phyloP scores from a whole-genome alignment of 495 filamentous ascomycete genomes.

The Hypoxylon lenormandii region DNA sequence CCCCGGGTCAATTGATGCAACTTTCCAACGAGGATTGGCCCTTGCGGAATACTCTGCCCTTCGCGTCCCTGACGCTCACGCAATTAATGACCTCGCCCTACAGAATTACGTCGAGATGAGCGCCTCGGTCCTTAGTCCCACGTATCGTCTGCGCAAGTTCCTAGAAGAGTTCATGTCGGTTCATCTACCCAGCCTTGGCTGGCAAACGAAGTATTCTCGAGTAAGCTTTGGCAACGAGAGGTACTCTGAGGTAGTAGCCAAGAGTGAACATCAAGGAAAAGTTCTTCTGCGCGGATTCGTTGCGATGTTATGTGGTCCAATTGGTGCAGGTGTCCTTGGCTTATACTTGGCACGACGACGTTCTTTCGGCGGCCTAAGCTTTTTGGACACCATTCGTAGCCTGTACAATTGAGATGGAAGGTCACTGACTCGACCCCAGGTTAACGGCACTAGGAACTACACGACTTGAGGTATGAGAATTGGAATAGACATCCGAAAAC shows the following conservation, averaged over 20 bases:
- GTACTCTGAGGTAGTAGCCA: constrained; percentile 82
- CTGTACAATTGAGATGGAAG: constrained; percentile 13
- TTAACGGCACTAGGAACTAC: neutral
- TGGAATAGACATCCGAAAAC: no score
- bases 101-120: constrained; percentile 96
- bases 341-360: constrained; percentile 41
- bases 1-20: constrained; percentile 23
- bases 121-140: constrained; percentile 76
- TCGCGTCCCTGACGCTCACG: constrained; percentile 79
- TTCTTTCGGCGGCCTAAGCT: constrained; percentile 9
- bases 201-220: constrained; percentile 91
- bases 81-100: constrained; percentile 92
- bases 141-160: constrained; percentile 82
- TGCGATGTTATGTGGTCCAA: constrained; percentile 47
- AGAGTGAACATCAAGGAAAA: constrained; percentile 74
- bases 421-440: neutral
- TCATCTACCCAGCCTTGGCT: constrained; percentile 80
- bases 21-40: constrained; percentile 66
- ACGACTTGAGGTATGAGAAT: neutral
- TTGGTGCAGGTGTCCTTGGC: constrained; percentile 44
- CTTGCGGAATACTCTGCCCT: constrained; percentile 78
- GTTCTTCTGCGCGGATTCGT: constrained; percentile 62
- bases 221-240: constrained; percentile 92
- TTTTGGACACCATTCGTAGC: constrained; percentile 29
- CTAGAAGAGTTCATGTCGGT: constrained; percentile 84